Conservation (phyloP, 768 basidiomycete genomes). For the Strobilomyces confusus region DNA sequence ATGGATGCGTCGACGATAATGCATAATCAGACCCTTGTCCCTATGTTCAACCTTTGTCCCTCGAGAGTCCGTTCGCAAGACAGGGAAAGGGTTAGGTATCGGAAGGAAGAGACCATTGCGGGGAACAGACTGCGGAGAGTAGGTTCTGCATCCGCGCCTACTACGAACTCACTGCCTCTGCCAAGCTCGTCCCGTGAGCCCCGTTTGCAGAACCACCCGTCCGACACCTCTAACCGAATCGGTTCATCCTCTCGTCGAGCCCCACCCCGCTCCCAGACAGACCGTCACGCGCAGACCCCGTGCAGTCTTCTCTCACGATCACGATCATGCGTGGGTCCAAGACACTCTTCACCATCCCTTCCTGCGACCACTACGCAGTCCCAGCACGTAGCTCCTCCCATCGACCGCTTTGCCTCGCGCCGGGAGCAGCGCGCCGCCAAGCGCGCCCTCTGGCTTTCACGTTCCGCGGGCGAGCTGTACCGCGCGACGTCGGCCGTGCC, state of each 20-base stretch:
- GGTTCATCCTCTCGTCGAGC: not conserved
- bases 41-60: conserved; percentile 1
- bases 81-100: not conserved
- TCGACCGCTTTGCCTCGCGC: not conserved
- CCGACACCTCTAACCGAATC: conserved; percentile 1
- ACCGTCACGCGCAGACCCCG: not conserved
- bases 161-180: not conserved
- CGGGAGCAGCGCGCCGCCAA: conserved; percentile 12
- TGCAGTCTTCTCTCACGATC: not conserved
- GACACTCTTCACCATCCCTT: not conserved
- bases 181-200: not conserved
- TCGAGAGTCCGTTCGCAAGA: not conserved
- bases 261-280: not conserved
- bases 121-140: not conserved
- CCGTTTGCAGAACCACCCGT: not conserved
- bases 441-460: conserved; percentile 14
- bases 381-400: not conserved
- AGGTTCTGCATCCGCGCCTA: not conserved
- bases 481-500: not conserved
- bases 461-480: conserved; percentile 24
- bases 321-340: not conserved
- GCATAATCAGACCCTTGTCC: not conserved
- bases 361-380: not conserved
- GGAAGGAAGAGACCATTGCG: not conserved
- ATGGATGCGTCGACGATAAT: not conserved